These are phyloP conservation scores for Stephania yunnanensis DNA, from an alignment of 164 flowering plant genomes.

Conservation along the genomic window DNA sequence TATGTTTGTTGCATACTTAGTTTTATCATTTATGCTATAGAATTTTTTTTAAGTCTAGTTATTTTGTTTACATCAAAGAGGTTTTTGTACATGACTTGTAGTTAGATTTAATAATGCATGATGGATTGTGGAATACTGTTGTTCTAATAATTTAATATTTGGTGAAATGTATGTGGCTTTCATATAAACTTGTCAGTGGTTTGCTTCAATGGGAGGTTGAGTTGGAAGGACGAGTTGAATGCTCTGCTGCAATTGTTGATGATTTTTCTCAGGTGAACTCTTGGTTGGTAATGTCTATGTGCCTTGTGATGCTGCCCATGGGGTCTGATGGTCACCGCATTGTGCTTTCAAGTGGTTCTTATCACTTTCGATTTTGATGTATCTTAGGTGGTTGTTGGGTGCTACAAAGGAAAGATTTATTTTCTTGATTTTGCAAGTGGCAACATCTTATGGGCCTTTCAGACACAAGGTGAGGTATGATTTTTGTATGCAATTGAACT, in stretches of 20 bases:
- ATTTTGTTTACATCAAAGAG: too few relatives aligned
- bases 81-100: too few relatives aligned
- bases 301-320: not conserved
- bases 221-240: constrained; percentile 77
- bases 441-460: constrained; percentile 61
- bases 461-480: constrained; percentile 78
- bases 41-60: too few relatives aligned
- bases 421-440: constrained; percentile 72
- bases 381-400: constrained; percentile 78
- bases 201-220: constrained; percentile 51
- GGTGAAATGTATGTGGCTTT: not conserved
- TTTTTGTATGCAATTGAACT: too few relatives aligned
- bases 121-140: not conserved
- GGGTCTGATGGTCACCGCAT: not conserved
- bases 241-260: constrained; percentile 70
- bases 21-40: too few relatives aligned
- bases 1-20: too few relatives aligned
- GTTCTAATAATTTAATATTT: not conserved
- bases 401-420: constrained; percentile 80
- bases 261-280: constrained; percentile 68
- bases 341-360: not conserved
- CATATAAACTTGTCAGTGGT: constrained; percentile 45
- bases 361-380: constrained; percentile 4
- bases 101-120: not conserved
- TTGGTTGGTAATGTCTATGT: not conserved